Evolutionary conservation across 1,284 basidiomycete genomes (phyloP).

Genomic region (Schizophyllum amplum): DNA sequence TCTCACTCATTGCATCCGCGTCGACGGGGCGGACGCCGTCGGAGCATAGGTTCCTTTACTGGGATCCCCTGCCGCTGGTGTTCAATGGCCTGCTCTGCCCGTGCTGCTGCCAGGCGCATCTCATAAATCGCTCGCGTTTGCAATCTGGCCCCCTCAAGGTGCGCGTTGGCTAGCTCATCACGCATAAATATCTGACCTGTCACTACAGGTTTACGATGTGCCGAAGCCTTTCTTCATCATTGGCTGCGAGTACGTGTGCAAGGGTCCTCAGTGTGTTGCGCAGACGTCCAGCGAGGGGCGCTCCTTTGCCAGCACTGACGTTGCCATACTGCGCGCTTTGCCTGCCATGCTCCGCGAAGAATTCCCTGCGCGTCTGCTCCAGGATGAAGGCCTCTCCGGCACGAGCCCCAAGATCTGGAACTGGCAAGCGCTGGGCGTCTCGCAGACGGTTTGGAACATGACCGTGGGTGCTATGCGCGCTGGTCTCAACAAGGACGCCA

Average conservation of each 20-base stretch:
- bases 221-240: conserved; percentile 72
- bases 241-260: conserved; percentile 68
- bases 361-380: conserved; percentile 55
- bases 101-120: conserved; percentile 38
- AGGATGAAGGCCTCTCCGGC: conserved; percentile 45
- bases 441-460: conserved; percentile 59
- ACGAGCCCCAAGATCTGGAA: conserved; percentile 54
- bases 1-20: conserved; percentile 63
- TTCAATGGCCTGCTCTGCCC: conserved; percentile 71
- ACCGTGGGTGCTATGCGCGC: conserved; percentile 45
- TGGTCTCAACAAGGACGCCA: conserved; percentile 50
- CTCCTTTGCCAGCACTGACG: conserved; percentile 60
- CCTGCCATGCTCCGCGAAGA: conserved; percentile 60
- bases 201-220: conserved; percentile 37
- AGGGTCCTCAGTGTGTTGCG: conserved; percentile 33
- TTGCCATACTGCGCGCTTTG: conserved; percentile 56
- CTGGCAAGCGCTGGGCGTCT: conserved; percentile 64
- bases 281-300: conserved; percentile 39
- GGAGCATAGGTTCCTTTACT: conserved; percentile 67
- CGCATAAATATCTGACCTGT: not conserved
- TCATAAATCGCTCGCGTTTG: conserved; percentile 60
- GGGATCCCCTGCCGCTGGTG: conserved; percentile 70
- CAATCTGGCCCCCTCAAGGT: conserved; percentile 62
- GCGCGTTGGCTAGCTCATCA: conserved; percentile 15
- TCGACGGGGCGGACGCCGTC: conserved; percentile 55